Conservation (phyloP, 805 yeast genomes). For the Ogataea polymorpha region DNA sequence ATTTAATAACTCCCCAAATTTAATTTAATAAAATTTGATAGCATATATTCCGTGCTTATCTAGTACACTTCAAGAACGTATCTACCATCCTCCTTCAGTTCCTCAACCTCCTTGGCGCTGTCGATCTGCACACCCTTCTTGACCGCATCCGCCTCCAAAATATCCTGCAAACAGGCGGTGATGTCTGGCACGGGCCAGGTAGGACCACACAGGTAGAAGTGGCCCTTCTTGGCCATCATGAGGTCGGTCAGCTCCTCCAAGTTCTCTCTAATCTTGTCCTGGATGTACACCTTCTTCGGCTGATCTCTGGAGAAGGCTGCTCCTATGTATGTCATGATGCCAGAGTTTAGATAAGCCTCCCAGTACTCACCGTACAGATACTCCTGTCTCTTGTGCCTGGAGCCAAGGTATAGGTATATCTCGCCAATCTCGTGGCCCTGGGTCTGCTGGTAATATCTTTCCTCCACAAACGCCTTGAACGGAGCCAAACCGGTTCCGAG, state of each 20-base stretch:
- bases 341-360: conserved; percentile 95
- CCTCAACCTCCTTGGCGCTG: conserved; percentile 79
- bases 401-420: conserved; percentile 82
- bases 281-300: conserved; percentile 90
- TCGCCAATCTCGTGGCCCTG: conserved; percentile 91
- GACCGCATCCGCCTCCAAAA: conserved; percentile 68
- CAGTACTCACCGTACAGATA: conserved; percentile 94
- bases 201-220: conserved; percentile 96
- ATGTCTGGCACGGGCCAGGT: conserved; percentile 99
- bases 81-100: conserved; percentile 87
- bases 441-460: conserved; percentile 86
- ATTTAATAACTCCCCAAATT: background rate
- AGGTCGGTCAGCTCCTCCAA: conserved; percentile 73
- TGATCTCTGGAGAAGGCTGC: conserved; percentile 99
- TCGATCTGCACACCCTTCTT: conserved; percentile 66
- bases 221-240: conserved; percentile 73
- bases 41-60: conserved; percentile 1
- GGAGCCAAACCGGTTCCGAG: conserved; percentile 98
- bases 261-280: conserved; percentile 83
- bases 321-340: conserved; percentile 88
- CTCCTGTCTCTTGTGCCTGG: conserved; percentile 94
- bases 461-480: conserved; percentile 95
- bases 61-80: conserved; percentile 92
- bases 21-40: background rate
- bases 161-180: conserved; percentile 83